These are phyloP conservation scores for Bacterosira constricta DNA, from an alignment of 108 stramenopile species.

Conservation along the genomic window DNA sequence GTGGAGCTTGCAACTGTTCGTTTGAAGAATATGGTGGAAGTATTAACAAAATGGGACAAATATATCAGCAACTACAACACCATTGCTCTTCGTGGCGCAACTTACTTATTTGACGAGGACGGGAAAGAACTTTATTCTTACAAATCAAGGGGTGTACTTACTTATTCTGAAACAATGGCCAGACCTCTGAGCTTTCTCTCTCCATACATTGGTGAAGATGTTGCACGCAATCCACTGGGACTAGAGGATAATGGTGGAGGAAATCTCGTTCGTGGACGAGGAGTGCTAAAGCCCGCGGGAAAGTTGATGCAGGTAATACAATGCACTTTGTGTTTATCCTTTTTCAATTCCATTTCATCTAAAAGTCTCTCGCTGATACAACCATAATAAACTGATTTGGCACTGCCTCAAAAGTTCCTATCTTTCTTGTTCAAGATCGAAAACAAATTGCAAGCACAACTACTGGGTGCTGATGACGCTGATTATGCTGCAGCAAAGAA, in stretches of 20 bases:
- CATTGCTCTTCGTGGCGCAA: constrained; percentile 63
- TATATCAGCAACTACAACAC: constrained; percentile 57
- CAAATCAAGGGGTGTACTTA: constrained; percentile 57
- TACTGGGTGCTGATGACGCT: constrained; percentile 38
- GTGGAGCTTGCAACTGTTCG: constrained; percentile 78
- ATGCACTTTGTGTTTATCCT: no score
- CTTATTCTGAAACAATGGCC: constrained; percentile 66
- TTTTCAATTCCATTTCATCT: no score
- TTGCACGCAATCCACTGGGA: constrained; percentile 66
- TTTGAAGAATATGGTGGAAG: constrained; percentile 70
- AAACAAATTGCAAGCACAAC: constrained; percentile 27
- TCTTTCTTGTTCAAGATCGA: constrained; percentile 36
- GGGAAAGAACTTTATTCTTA: constrained; percentile 54
- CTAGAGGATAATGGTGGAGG: constrained; percentile 47
- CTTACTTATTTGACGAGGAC: constrained; percentile 62
- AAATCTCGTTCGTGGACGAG: constrained; percentile 14
- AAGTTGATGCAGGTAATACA: constrained; percentile 35
- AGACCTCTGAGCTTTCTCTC: constrained; percentile 65
- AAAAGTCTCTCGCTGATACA: no score
- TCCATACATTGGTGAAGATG: constrained; percentile 57
- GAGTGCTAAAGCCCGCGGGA: constrained; percentile 41
- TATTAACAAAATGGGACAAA: constrained; percentile 59
- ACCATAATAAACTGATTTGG: no score
- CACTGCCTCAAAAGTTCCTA: no score
- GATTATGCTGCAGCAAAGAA: constrained; percentile 43